Conservation (phyloP, 208 protist genomes). For the Trypanosomatidae sp. region DNA sequence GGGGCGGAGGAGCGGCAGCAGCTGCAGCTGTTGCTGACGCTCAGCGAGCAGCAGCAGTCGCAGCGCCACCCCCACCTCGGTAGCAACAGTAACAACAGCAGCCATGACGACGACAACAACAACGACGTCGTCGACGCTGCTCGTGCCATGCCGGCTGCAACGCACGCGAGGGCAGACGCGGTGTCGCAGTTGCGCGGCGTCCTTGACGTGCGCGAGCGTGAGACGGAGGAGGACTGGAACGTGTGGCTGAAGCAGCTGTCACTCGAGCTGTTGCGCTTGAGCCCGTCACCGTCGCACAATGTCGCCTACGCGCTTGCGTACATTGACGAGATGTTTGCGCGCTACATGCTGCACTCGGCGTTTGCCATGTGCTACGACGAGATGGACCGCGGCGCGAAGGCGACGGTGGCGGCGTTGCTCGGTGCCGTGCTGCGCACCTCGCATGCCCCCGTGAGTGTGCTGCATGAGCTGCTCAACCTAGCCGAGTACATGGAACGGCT, state of each 20-base stretch:
- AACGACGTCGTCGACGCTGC: too few relatives aligned
- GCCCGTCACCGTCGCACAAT: slow-evolving; percentile 56
- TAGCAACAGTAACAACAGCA: too few relatives aligned
- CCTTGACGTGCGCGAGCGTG: slow-evolving; percentile 31
- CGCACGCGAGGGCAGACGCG: too few relatives aligned
- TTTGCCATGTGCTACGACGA: slow-evolving; percentile 78
- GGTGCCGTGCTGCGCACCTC: slow-evolving; percentile 53
- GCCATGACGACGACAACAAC: too few relatives aligned
- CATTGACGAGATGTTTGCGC: slow-evolving; percentile 79
- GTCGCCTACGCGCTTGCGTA: slow-evolving; percentile 66
- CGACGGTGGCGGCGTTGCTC: slow-evolving; percentile 12
- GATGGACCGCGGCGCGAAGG: slow-evolving; percentile 29
- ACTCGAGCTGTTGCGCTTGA: slow-evolving; percentile 72
- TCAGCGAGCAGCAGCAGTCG: too few relatives aligned
- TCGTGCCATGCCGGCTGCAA: too few relatives aligned
- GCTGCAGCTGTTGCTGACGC: too few relatives aligned
- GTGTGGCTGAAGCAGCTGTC: slow-evolving; percentile 68
- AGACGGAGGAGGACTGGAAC: slow-evolving; percentile 76
- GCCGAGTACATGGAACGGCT: slow-evolving; percentile 96
- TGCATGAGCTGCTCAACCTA: slow-evolving; percentile 94
- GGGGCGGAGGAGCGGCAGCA: slow-evolving; percentile 11
- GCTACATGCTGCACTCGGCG: slow-evolving; percentile 79
- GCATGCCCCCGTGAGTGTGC: slow-evolving; percentile 75
- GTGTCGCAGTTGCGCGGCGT: slow-evolving; percentile 42
- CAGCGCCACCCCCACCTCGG: neutral